phyloP scores from a whole-genome alignment of 2,329 filamentous ascomycete genomes.

The Sporothrix brunneoviolacea region DNA sequence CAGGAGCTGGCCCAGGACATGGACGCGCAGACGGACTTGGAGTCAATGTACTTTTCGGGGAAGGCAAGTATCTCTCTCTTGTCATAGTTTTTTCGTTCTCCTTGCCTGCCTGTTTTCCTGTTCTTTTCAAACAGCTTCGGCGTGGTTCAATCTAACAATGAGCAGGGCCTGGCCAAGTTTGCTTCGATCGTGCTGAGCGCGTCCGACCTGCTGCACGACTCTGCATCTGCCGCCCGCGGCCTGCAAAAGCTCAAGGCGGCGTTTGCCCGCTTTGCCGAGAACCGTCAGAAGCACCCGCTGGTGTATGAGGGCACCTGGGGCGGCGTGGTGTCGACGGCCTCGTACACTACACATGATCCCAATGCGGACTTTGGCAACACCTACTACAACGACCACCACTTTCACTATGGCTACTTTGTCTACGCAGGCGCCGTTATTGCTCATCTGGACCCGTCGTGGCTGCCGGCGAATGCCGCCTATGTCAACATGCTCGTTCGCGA shows the following conservation, averaged over 20 bases:
- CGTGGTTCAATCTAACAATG: too few species aligned
- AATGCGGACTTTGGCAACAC: slow-evolving; percentile 85
- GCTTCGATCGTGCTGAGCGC: slow-evolving; percentile 61
- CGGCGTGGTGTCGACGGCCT: slow-evolving; percentile 69
- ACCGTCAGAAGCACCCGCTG: slow-evolving; percentile 61
- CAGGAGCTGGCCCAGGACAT: slow-evolving; percentile 68
- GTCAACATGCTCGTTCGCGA: slow-evolving; percentile 83
- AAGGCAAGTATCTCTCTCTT: too few species aligned
- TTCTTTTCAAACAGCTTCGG: too few species aligned
- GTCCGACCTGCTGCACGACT: slow-evolving; percentile 55
- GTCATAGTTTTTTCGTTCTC: too few species aligned
- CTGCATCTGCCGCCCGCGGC: slow-evolving; percentile 48
- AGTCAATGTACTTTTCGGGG: slow-evolving; percentile 91
- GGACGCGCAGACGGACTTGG: slow-evolving; percentile 60
- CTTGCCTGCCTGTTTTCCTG: too few species aligned
- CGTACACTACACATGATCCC: slow-evolving; percentile 61
- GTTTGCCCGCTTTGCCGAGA: slow-evolving; percentile 60
- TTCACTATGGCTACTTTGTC: slow-evolving; percentile 84
- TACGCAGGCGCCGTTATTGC: slow-evolving; percentile 79
- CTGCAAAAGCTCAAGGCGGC: slow-evolving; percentile 57
- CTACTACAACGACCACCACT: slow-evolving; percentile 71
- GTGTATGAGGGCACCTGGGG: slow-evolving; percentile 67
- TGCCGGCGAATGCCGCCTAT: slow-evolving; percentile 65
- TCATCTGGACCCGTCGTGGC: slow-evolving; percentile 69
- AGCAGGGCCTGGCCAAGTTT: slow-evolving; percentile 58